Percentiles rank a stretch among this genome's conserved stretches.
Conservation (phyloP, 192 early-diverging fungal species). For the Coemansia interrupta region DNA sequence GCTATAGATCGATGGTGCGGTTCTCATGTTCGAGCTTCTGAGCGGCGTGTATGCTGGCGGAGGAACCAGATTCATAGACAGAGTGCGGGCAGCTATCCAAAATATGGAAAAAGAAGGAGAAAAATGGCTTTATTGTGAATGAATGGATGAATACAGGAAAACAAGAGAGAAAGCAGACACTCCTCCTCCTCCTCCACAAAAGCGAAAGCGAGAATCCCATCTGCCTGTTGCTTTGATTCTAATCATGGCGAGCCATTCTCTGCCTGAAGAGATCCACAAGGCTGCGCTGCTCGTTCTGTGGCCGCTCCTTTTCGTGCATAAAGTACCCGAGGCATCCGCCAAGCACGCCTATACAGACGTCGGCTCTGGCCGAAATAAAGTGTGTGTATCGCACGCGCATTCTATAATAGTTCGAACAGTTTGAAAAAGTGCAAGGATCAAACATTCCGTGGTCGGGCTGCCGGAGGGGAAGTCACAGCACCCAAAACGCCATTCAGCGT, state of each 20-base stretch:
- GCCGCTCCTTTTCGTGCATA: constrained; percentile 41
- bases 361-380: constrained; percentile 39
- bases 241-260: constrained; percentile 12
- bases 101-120: too few relatives aligned
- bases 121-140: too few relatives aligned
- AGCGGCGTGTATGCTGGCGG: constrained; percentile 9
- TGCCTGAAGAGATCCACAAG: constrained; percentile 28
- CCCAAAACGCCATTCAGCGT: too few relatives aligned
- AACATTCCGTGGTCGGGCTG: too few relatives aligned
- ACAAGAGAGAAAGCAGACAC: too few relatives aligned
- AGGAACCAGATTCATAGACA: constrained; percentile 2
- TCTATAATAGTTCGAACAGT: not conserved
- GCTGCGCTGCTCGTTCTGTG: constrained; percentile 19
- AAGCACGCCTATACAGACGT: constrained; percentile 28
- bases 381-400: constrained; percentile 40
- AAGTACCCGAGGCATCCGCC: constrained; percentile 43
- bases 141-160: too few relatives aligned
- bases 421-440: too few relatives aligned
- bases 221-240: not conserved
- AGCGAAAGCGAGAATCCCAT: too few relatives aligned
- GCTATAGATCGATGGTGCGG: too few relatives aligned
- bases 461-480: too few relatives aligned
- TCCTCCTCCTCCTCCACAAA: too few relatives aligned
- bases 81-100: not conserved
- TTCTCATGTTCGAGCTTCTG: not conserved